Base-by-base conservation (phyloP, 2,329 filamentous ascomycete genomes). In the Colletotrichum incanum region DNA sequence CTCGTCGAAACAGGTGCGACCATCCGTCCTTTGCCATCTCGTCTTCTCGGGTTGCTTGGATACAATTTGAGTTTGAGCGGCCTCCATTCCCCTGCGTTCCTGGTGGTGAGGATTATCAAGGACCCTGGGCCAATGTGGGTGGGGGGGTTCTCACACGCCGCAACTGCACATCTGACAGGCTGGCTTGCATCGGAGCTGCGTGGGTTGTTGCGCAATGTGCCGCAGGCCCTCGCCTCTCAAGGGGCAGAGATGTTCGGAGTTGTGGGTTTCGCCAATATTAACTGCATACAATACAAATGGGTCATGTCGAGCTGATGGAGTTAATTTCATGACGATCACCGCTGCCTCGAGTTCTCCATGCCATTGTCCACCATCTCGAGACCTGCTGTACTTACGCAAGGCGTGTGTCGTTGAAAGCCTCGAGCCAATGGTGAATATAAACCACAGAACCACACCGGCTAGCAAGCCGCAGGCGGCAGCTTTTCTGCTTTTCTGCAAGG, bases 141-240 rank as follows among this genome's bases (percentile, higher is more conserved):
- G 47, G 28, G 28, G 28, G 54, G 26, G 11, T 65, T 28, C 55
- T 20, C n/a, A 49, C 43, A 23, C 43, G 61, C 67, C 62, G 61
- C 67, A 20, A 28, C 61, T 70, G 54, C 62, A 28, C 64, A 68
- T 68, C 26, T 59, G 41, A 58, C 64, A 56, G 55, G 56, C 34
- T 34, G 18, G 28, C 20, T n/a, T 31, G 18, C 34, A 34, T 37
- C 20, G 11, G 31, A 20, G 28, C 20, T 12, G 8, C 28, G 55
- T 67, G 28, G 63, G 28, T n/a, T 71, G 56, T 56, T 66, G 56
- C 55, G 63, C 56, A 61, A 41, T 50, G 26, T 62, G 56, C 49
- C 23, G 58, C 58, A 58, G 14, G 41, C 14, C 28, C 6, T 34
- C 28, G 9, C 28, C 6, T 34, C 28, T n/a, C 41, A 47, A 67